Evolutionary conservation across 805 yeast species (phyloP).

Genomic region (Zygoascus flipseniorum): DNA sequence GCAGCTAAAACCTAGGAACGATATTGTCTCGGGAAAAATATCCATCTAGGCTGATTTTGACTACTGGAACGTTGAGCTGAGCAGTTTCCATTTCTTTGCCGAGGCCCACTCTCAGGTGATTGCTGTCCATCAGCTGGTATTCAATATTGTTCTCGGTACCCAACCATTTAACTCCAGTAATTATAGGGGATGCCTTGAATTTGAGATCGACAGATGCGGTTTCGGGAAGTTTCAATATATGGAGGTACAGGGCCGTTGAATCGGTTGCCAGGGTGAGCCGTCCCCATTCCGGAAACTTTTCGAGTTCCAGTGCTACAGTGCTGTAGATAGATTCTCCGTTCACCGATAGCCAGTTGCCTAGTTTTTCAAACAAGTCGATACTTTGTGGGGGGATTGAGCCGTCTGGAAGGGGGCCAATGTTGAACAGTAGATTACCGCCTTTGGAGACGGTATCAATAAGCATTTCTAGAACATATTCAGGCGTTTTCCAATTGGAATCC

Average conservation of each 20-base stretch:
- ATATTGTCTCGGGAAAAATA: not conserved
- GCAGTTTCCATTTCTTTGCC: not conserved
- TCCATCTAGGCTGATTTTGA: not conserved
- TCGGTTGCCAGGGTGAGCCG: too few species aligned
- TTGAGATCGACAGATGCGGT: not conserved
- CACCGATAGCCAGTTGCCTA: conserved; percentile 10
- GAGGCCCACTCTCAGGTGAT: not conserved
- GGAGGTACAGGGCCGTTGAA: too few species aligned
- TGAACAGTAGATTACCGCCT: conserved; percentile 13
- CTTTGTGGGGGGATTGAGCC: conserved; percentile 9
- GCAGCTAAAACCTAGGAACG: not conserved
- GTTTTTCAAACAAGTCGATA: conserved; percentile 1
- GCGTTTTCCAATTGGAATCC: conserved; percentile 10
- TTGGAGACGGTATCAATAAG: conserved; percentile 10
- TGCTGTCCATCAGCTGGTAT: not conserved
- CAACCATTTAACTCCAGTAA: not conserved
- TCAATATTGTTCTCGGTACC: not conserved
- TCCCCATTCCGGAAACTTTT: too few species aligned
- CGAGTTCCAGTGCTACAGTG: too few species aligned
- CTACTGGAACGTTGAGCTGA: not conserved
- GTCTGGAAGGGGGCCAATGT: conserved; percentile 15
- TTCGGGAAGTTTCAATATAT: too few species aligned
- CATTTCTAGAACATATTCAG: conserved; percentile 5
- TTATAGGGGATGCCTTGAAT: not conserved
- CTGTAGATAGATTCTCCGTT: not conserved